A percentile compares a stretch with the other conserved stretches of the same genome.
Conservation (phyloP, 768 basidiomycete species). For the Trametes villosa region DNA sequence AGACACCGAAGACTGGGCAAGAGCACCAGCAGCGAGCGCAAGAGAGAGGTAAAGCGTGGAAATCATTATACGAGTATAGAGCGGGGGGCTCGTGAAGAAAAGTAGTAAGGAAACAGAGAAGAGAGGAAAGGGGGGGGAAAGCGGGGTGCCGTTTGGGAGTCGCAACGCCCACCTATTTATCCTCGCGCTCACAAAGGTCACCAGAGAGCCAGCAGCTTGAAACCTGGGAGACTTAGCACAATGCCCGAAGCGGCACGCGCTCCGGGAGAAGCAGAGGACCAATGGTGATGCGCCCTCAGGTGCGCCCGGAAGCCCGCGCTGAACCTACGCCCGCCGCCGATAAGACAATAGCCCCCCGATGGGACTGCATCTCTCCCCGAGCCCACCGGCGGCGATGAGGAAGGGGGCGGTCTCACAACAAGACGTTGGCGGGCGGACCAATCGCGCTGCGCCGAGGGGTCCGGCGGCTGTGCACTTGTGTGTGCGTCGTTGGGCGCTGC, state of each 20-base stretch:
- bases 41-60: conserved; percentile 21
- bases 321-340: not conserved
- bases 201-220: not conserved
- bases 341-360: not conserved
- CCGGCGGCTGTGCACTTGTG: conserved; percentile 14
- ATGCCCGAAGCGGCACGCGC: not conserved
- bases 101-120: not conserved
- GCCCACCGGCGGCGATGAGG: conserved; percentile 11
- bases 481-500: not conserved
- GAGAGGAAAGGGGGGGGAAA: conserved; percentile 5
- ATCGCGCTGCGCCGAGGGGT: not conserved
- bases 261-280: not conserved
- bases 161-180: conserved; percentile 7
- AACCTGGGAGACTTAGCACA: not conserved
- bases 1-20: conserved; percentile 18
- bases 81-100: not conserved
- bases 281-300: conserved; percentile 5
- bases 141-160: conserved; percentile 6
- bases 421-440: not conserved
- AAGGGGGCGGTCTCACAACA: not conserved
- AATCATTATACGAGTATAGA: conserved; percentile 23
- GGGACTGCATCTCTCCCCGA: not conserved
- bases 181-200: not conserved
- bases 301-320: not conserved
- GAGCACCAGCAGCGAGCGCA: conserved; percentile 18